These are phyloP conservation scores for Cladosporium velox DNA, from an alignment of 2,329 filamentous ascomycete species.

Conservation along the genomic window DNA sequence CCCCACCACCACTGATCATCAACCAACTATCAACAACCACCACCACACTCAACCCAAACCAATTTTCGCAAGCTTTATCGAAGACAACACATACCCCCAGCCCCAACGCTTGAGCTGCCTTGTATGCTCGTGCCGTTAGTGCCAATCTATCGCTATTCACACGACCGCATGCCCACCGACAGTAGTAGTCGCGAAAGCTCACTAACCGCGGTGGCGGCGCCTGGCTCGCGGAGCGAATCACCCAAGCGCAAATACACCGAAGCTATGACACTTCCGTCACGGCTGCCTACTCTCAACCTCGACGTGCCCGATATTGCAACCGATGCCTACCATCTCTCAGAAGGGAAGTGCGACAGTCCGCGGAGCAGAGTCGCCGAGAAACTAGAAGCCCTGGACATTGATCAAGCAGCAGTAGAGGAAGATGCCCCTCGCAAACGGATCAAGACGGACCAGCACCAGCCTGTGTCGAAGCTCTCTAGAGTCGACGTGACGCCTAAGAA, in stretches of 20 bases:
- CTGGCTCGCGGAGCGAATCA: constrained; percentile 10
- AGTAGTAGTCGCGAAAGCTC: neutral
- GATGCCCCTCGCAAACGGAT: constrained; percentile 10
- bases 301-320: constrained; percentile 9
- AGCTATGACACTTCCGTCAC: constrained; percentile 19
- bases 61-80: neutral
- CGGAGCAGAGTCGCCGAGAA: constrained; percentile 34
- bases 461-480: neutral
- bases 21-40: constrained; percentile 1
- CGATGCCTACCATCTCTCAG: neutral
- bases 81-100: neutral
- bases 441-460: constrained; percentile 3
- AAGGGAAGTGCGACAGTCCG: constrained; percentile 30
- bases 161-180: constrained; percentile 7
- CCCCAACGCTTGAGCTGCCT: neutral
- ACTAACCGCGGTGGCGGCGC: constrained; percentile 2
- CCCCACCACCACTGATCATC: neutral
- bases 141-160: constrained; percentile 5
- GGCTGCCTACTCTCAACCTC: constrained; percentile 15
- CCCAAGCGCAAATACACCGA: constrained; percentile 19
- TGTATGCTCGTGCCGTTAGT: constrained; percentile 11
- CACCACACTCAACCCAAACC: neutral
- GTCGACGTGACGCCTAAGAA: constrained; percentile 7
- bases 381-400: constrained; percentile 28
- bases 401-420: constrained; percentile 4